A percentile compares a stretch with the other conserved stretches of the same genome.
phyloP scores from a whole-genome alignment of 2,329 filamentous ascomycete genomes.

The Coniella vitis region DNA sequence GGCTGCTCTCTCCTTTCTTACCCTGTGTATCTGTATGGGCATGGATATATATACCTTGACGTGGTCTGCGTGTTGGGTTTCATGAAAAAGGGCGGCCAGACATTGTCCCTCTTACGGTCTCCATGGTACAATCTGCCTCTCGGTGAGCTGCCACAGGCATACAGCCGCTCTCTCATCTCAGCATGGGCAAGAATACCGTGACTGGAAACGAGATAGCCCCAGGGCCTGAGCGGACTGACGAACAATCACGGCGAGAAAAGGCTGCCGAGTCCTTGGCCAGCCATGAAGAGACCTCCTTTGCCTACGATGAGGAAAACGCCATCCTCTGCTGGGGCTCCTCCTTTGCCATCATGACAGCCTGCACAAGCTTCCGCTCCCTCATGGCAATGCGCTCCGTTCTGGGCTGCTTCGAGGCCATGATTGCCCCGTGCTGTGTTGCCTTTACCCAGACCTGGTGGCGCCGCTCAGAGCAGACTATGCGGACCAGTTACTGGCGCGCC shows the following conservation, averaged over 20 bases:
- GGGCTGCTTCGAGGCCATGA: constrained; percentile 40
- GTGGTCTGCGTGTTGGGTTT: too few species aligned
- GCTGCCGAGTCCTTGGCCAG: constrained; percentile 38
- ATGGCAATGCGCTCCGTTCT: constrained; percentile 38
- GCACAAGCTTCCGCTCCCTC: constrained; percentile 39
- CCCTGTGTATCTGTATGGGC: too few species aligned
- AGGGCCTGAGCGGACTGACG: constrained; percentile 20
- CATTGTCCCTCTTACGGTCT: too few species aligned
- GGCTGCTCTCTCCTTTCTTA: too few species aligned
- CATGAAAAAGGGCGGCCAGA: too few species aligned
- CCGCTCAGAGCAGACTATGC: constrained; percentile 42
- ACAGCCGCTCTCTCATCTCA: background rate
- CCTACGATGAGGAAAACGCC: constrained; percentile 44
- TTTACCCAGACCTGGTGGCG: constrained; percentile 51
- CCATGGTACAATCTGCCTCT: too few species aligned
- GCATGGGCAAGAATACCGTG: background rate
- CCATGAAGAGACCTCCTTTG: constrained; percentile 33
- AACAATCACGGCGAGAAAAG: constrained; percentile 24
- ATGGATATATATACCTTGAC: too few species aligned
- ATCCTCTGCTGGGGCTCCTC: constrained; percentile 48
- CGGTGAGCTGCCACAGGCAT: too few species aligned
- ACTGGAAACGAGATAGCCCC: constrained; percentile 20
- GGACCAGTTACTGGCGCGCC: constrained; percentile 44
- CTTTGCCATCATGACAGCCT: constrained; percentile 44
- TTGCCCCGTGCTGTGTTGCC: constrained; percentile 44